A percentile compares a stretch with the other conserved stretches of the same genome.
phyloP scores from a whole-genome alignment of 441 rosid genomes.

The Adansonia madagascariensis region DNA sequence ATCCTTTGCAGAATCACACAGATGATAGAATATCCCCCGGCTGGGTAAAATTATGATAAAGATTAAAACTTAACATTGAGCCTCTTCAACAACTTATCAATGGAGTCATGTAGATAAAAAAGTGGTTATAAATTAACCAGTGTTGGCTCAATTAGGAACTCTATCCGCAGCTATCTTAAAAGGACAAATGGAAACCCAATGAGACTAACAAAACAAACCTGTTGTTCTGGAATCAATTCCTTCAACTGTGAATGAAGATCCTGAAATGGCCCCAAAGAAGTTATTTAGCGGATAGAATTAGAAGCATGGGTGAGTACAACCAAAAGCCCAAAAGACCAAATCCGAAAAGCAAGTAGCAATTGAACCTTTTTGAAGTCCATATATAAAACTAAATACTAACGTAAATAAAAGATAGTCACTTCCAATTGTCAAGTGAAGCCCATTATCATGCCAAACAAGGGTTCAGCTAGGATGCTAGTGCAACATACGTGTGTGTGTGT shows the following conservation, averaged over 20 bases:
- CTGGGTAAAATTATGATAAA: slow-evolving; percentile 5
- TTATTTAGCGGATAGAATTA: slow-evolving; percentile 13
- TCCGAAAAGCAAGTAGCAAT: neutral
- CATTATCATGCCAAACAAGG: neutral
- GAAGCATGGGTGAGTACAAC: slow-evolving; percentile 12
- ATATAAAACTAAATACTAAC: slow-evolving; percentile 3
- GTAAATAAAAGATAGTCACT: neutral
- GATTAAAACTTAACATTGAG: neutral
- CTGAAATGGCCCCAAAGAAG: slow-evolving; percentile 42
- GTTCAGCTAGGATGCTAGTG: neutral
- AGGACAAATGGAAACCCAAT: neutral
- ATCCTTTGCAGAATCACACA: slow-evolving; percentile 4
- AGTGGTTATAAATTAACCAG: neutral
- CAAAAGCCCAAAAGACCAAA: neutral
- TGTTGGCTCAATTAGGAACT: neutral
- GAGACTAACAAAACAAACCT: slow-evolving; percentile 46
- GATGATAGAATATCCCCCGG: slow-evolving; percentile 20
- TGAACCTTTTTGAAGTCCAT: neutral
- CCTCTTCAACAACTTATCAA: slow-evolving; percentile 16
- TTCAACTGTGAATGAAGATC: slow-evolving; percentile 87
- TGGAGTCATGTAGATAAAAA: neutral
- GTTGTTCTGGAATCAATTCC: slow-evolving; percentile 94
- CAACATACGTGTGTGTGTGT: neutral
- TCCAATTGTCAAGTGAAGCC: neutral
- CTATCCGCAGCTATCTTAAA: slow-evolving; percentile 7